phyloP scores from a whole-genome alignment of 1,284 basidiomycete genomes.

The Phaffia rhodozyma region DNA sequence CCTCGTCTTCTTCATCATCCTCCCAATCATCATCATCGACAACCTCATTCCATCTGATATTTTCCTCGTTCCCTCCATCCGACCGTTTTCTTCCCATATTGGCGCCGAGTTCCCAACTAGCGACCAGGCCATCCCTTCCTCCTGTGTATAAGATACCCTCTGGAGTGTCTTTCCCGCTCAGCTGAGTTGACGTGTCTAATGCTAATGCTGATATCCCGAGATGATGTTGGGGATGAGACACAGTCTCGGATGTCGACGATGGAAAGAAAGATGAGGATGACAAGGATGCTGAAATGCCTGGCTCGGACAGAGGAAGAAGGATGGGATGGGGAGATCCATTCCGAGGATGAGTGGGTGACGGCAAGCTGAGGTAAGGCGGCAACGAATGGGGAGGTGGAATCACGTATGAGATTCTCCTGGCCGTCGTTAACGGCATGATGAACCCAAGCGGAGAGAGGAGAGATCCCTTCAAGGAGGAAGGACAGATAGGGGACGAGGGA shows the following conservation, averaged over 20 bases:
- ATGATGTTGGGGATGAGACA: constrained; percentile 61
- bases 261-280: constrained; percentile 18
- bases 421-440: no score
- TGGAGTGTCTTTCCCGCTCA: constrained; percentile 51
- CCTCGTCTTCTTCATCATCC: constrained; percentile 48
- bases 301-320: constrained; percentile 36
- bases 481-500: no score
- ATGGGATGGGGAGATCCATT: constrained; percentile 55
- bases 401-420: constrained; percentile 61
- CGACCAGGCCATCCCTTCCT: constrained; percentile 81
- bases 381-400: constrained; percentile 57
- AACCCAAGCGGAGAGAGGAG: no score
- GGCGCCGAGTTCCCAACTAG: constrained; percentile 79
- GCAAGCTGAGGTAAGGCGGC: constrained; percentile 57
- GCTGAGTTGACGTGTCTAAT: constrained; percentile 66
- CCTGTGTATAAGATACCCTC: constrained; percentile 89
- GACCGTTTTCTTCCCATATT: constrained; percentile 47
- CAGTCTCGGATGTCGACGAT: constrained; percentile 16
- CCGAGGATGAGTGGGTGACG: constrained; percentile 48
- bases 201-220: constrained; percentile 75
- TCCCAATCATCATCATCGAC: constrained; percentile 35
- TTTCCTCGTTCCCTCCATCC: constrained; percentile 12
- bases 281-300: constrained; percentile 17
- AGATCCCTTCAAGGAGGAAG: no score
- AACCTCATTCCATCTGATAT: constrained; percentile 19